Conservation (phyloP, 2,329 filamentous ascomycete genomes). For the Neocatenulostroma microsporum region DNA sequence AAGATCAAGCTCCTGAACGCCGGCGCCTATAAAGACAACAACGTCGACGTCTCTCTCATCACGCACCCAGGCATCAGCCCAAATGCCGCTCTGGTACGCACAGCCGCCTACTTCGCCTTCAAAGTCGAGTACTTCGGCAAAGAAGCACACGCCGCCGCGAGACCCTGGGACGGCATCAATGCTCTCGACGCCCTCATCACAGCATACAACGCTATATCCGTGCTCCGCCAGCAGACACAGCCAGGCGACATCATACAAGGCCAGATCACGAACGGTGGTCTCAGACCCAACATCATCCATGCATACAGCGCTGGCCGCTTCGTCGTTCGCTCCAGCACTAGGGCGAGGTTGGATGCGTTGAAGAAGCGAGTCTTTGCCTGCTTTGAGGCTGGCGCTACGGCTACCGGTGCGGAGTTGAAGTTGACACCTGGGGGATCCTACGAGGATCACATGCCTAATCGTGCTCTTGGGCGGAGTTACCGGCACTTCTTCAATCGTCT, state of each 20-base stretch:
- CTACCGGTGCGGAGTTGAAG: constrained; percentile 44
- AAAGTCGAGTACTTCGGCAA: constrained; percentile 44
- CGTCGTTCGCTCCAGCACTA: constrained; percentile 29
- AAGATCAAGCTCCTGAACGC: constrained; percentile 41
- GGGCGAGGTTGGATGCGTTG: constrained; percentile 25
- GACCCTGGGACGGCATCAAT: constrained; percentile 29
- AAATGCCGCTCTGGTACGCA: constrained; percentile 45
- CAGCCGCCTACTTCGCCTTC: constrained; percentile 45
- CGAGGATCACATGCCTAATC: constrained; percentile 50
- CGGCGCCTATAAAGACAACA: constrained; percentile 36
- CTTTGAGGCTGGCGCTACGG: constrained; percentile 41
- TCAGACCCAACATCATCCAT: constrained; percentile 34
- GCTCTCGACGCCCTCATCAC: constrained; percentile 29
- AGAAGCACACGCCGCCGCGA: constrained; percentile 31
- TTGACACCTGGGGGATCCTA: constrained; percentile 41
- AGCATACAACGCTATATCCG: constrained; percentile 28
- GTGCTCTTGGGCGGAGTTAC: constrained; percentile 33
- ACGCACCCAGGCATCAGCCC: constrained; percentile 30
- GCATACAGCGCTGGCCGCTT: constrained; percentile 32
- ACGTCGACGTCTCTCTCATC: constrained; percentile 29
- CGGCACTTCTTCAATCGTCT: constrained; percentile 26
- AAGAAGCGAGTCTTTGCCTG: constrained; percentile 32
- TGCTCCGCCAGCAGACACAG: constrained; percentile 34
- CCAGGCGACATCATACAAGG: constrained; percentile 34
- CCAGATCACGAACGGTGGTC: constrained; percentile 23